Conservation (phyloP, 306 rosid genomes). For the Medicago truncatula region MtrunA17r5.0-ANR NC_053048.1:50998501-50999000, state of each 20-base stretch:
- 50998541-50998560: background rate
- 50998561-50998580: slow-evolving; percentile 22
- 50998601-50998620: background rate
- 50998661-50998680: slow-evolving; percentile 38
- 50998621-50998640: slow-evolving; percentile 4
- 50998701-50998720: slow-evolving; percentile 44
- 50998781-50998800: background rate
- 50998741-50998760: background rate
- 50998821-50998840: no score
- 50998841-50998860: no score
- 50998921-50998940: no score
- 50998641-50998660: slow-evolving; percentile 40
- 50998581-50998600: slow-evolving; percentile 43
- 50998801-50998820: background rate
- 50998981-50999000: no score
- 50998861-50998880: no score
- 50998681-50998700: slow-evolving; percentile 53
- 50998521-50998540: slow-evolving; percentile 58
- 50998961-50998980: no score
- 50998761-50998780: background rate
- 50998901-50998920: no score
- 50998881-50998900: no score
- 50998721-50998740: background rate
- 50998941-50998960: no score
- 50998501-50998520: slow-evolving; percentile 61